Conservation (phyloP, 768 basidiomycete species). For the Lentinula detonsa region DNA sequence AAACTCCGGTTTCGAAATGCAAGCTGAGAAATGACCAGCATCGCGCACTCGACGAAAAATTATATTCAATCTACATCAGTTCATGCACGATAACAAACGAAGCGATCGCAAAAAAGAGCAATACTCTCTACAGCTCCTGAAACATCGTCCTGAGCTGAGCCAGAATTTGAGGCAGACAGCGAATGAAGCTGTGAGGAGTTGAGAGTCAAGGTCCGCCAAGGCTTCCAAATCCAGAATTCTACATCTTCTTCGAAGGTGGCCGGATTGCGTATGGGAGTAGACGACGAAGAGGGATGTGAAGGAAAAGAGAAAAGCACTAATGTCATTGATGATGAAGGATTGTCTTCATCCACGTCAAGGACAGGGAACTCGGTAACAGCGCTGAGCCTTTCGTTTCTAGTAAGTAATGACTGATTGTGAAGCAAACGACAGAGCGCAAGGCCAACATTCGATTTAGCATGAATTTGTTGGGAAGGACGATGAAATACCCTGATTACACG, state of each 20-base stretch:
- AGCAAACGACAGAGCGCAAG: slow-evolving; percentile 2
- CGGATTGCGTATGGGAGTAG: slow-evolving; percentile 1
- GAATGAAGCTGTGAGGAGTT: background rate
- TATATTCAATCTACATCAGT: background rate
- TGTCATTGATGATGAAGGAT: background rate
- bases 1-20: background rate
- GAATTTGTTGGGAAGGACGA: background rate
- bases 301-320: background rate
- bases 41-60: background rate
- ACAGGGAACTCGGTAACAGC: background rate
- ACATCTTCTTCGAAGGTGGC: background rate
- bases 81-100: background rate
- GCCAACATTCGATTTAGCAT: background rate
- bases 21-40: too few species aligned
- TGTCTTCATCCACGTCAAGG: background rate
- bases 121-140: background rate
- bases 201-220: slow-evolving; percentile 4
- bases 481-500: background rate
- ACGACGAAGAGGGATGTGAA: background rate
- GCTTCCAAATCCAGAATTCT: slow-evolving; percentile 5
- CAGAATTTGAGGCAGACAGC: background rate
- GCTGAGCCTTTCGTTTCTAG: background rate
- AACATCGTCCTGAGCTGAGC: background rate
- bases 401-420: background rate
- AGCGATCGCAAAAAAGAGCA: background rate